A percentile compares a stretch with the other conserved stretches of the same genome.
Evolutionary conservation across 2,329 filamentous ascomycete species (phyloP).

Genomic region (Pseudogymnoascus sp.): DNA sequence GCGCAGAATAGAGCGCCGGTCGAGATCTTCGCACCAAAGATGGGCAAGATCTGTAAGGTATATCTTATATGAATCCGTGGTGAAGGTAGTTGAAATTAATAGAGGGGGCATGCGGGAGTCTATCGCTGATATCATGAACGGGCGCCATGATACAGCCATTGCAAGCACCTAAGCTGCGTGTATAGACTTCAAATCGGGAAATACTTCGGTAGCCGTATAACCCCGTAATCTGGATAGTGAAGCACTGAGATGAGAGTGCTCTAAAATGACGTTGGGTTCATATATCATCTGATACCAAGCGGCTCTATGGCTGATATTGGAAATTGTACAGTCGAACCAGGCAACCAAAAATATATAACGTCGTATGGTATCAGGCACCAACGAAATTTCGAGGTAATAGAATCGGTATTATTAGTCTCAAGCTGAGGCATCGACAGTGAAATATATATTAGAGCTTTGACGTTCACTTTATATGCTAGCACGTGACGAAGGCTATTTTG

Average conservation of each 20-base stretch:
- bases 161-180: not conserved
- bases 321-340: not conserved
- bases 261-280: not conserved
- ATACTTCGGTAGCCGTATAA: not conserved
- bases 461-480: not conserved
- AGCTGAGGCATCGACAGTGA: not conserved
- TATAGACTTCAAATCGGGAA: not conserved
- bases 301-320: not conserved
- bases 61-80: conserved; percentile 51
- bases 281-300: not conserved
- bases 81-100: conserved; percentile 54
- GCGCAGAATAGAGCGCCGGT: conserved; percentile 53
- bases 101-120: conserved; percentile 44
- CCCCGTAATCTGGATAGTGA: not conserved
- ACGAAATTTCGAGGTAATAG: not conserved
- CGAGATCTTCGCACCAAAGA: conserved; percentile 64
- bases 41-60: conserved; percentile 65
- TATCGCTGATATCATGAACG: not conserved
- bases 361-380: not conserved
- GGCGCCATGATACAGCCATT: conserved; percentile 8
- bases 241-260: not conserved
- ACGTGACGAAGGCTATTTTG: not conserved
- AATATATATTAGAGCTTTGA: conserved; percentile 6
- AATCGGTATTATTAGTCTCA: not conserved
- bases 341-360: not conserved